Evolutionary conservation across 164 flowering plant species (phyloP), one percentile per base, ranked within the genome.

Genomic region (Stephania japonica): DNA sequence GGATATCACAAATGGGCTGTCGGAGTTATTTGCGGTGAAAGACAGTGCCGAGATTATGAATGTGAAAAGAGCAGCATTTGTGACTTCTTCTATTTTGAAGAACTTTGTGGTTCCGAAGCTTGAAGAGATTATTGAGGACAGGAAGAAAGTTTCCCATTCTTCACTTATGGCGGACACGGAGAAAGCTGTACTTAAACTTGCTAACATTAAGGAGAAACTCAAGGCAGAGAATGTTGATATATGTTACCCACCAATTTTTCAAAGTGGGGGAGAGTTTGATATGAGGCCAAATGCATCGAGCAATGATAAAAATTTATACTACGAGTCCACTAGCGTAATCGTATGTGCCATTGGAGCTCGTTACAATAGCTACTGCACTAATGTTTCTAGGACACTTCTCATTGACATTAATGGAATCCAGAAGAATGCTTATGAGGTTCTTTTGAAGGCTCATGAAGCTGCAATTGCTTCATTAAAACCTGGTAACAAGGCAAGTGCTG

Each of bases 161-260:
- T 76, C 87, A 3, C 76, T 93, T 69, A 91, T 87, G 94, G 90
- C 88, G 71, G 91, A 86, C 21, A 85, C 93, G 0, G 93, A 91
- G 82, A 89, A 90, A 78, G 86, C 79, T 26, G 87, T 93, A 69
- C 69, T 85, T 7, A 91, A 91, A 26, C 98, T 91, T 7, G 72
- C 85, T 7, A 87, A 42, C 75, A 78, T 82, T 47, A 87, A 85
- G 78, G 88, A 84, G 43, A 90, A 90, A 80, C 78, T 93, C 75
- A 91, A 83, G 82, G 87, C 90, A 2, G 91, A 88, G 18, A 91
- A 90, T 79, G 86, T 90, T 68, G 97, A 90, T 77, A 93, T 91
- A 18, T 93, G 98, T 71, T 93, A 90, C 79, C 97, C 94, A 65
- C 98, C 98, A 0, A 93, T 91, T 2, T 87, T 93, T 77, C 94